A percentile compares a stretch with the other conserved stretches of the same genome.
phyloP scores from a whole-genome alignment of 768 basidiomycete species.

The Auriscalpium orientale region DNA sequence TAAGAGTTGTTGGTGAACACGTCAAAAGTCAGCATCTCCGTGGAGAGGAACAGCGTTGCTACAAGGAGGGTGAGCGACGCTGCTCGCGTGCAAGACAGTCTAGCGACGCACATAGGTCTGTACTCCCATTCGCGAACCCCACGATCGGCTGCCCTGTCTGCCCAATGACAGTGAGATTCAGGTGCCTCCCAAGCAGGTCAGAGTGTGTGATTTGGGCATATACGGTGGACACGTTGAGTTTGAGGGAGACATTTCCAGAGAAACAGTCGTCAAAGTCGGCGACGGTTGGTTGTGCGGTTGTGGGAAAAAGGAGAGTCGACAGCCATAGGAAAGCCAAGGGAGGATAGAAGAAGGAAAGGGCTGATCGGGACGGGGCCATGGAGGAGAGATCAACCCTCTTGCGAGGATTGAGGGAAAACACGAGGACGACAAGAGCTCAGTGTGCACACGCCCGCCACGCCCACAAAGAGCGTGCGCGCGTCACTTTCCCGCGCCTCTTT shows the following conservation, averaged over 20 bases:
- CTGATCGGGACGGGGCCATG: background rate
- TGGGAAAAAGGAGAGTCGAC: background rate
- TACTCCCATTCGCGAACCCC: conserved; percentile 51
- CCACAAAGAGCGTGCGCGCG: no score
- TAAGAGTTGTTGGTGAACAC: conserved; percentile 64
- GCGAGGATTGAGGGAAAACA: background rate
- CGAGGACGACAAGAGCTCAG: background rate
- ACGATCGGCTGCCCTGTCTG: conserved; percentile 48
- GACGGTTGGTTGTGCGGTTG: conserved; percentile 8
- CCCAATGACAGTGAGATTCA: conserved; percentile 74
- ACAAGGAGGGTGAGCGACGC: background rate
- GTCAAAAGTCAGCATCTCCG: conserved; percentile 70
- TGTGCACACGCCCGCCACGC: no score
- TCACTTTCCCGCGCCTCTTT: no score
- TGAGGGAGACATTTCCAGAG: conserved; percentile 41
- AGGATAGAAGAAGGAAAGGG: no score
- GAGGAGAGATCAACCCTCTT: background rate
- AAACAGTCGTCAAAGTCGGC: conserved; percentile 66
- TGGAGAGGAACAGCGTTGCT: conserved; percentile 86
- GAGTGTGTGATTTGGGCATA: conserved; percentile 62
- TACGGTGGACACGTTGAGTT: conserved; percentile 59
- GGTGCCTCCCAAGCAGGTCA: conserved; percentile 32
- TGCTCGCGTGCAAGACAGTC: no score
- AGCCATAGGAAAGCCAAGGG: background rate
- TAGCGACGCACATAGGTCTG: conserved; percentile 51